phyloP scores from a whole-genome alignment of 1,284 basidiomycete species.

The Rhodotorula mucilaginosa region DNA sequence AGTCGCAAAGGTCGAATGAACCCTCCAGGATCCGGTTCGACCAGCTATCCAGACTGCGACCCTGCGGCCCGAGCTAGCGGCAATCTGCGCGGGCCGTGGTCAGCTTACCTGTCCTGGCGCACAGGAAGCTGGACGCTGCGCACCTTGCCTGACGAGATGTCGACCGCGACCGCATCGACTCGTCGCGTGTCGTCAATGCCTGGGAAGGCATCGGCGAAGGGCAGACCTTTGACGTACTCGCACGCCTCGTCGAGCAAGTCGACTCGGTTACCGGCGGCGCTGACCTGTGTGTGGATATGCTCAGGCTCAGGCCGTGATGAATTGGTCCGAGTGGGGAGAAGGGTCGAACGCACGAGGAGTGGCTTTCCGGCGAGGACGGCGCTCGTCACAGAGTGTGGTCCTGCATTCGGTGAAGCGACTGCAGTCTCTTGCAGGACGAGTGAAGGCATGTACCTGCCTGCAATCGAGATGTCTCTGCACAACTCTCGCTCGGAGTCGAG shows the following conservation, averaged over 20 bases:
- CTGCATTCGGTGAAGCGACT: slow-evolving; percentile 4
- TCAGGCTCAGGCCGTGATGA: neutral
- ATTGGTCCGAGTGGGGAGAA: neutral
- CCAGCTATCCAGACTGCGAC: slow-evolving; percentile 38
- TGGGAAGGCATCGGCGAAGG: slow-evolving; percentile 34
- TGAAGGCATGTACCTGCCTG: slow-evolving; percentile 8
- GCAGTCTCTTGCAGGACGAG: slow-evolving; percentile 12
- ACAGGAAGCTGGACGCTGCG: neutral
- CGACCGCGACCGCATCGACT: slow-evolving; percentile 37
- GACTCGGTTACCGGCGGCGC: slow-evolving; percentile 24
- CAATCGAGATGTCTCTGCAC: neutral
- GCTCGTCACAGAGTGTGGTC: neutral
- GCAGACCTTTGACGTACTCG: slow-evolving; percentile 19
- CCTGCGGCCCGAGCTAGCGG: slow-evolving; percentile 28
- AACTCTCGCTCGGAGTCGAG: neutral
- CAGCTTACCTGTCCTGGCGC: neutral
- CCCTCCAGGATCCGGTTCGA: slow-evolving; percentile 57
- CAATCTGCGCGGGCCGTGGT: slow-evolving; percentile 23
- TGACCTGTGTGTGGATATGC: slow-evolving; percentile 2
- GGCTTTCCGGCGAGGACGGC: neutral
- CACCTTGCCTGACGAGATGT: slow-evolving; percentile 26
- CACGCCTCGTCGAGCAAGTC: slow-evolving; percentile 30
- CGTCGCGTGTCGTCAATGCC: neutral
- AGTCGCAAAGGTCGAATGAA: slow-evolving; percentile 70
- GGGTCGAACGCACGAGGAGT: neutral